These are phyloP conservation scores for Neofusicoccum cordaticola DNA, from an alignment of 2,329 filamentous ascomycete genomes.

Conservation along the genomic window DNA sequence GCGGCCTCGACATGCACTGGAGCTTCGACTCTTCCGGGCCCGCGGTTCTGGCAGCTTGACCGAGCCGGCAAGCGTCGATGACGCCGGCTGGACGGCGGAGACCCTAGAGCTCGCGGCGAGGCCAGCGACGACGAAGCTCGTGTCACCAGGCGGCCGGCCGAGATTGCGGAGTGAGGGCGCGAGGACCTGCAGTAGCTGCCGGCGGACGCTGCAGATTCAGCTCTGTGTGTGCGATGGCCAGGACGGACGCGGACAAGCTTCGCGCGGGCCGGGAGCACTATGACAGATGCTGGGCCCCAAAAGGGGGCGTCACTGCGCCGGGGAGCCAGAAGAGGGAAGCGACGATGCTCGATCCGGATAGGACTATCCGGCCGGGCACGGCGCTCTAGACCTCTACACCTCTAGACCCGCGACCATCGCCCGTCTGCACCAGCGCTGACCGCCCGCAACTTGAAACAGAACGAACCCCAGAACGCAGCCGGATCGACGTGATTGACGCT, in stretches of 20 bases:
- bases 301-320: neutral
- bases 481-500: neutral
- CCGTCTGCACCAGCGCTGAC: neutral
- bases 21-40: neutral
- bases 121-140: neutral
- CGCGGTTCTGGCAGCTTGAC: neutral
- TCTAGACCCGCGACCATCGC: neutral
- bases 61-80: neutral
- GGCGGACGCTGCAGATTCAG: neutral
- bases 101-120: neutral
- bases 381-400: neutral
- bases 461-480: neutral
- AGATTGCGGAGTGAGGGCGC: neutral
- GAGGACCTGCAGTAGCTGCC: neutral
- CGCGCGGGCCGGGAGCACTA: neutral
- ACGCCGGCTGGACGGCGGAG: neutral
- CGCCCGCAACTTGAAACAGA: neutral
- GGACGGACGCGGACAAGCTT: neutral
- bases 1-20: neutral
- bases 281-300: neutral
- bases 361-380: neutral
- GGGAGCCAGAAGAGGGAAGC: neutral
- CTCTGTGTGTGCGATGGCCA: neutral
- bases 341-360: neutral
- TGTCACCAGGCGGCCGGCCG: neutral